These are phyloP conservation scores for Pseudopyricularia cyperi DNA, from an alignment of 2,329 filamentous ascomycete genomes.

Conservation along the genomic window DNA sequence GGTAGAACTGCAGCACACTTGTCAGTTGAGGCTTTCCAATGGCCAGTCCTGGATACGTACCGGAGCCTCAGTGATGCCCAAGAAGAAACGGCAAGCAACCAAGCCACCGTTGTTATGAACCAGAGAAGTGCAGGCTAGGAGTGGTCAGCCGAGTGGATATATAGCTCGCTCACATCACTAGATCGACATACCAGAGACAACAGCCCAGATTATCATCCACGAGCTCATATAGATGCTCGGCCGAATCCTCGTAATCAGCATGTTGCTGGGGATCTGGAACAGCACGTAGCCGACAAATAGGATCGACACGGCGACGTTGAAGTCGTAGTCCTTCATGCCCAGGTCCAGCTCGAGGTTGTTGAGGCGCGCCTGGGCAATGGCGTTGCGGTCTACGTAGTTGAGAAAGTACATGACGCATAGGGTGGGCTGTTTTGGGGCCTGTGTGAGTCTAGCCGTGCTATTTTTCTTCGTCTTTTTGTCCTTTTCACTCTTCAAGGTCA, in stretches of 20 bases:
- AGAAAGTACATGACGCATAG: constrained; percentile 42
- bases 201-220: background rate
- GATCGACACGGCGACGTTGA: constrained; percentile 20
- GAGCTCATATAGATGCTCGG: constrained; percentile 7
- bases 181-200: background rate
- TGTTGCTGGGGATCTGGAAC: constrained; percentile 10
- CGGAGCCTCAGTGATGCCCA: constrained; percentile 21
- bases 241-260: constrained; percentile 13
- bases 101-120: constrained; percentile 19
- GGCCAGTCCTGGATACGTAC: background rate
- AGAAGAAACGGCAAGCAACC: constrained; percentile 19
- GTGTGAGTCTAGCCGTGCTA: background rate
- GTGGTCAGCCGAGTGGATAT: background rate
- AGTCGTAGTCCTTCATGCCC: constrained; percentile 22
- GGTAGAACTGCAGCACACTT: constrained; percentile 11
- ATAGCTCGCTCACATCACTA: too few species aligned
- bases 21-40: background rate
- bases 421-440: background rate
- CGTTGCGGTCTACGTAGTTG: constrained; percentile 38
- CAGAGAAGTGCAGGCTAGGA: background rate
- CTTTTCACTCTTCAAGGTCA: too few species aligned
- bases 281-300: constrained; percentile 18
- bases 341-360: constrained; percentile 29
- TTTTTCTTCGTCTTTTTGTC: too few species aligned
- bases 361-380: constrained; percentile 21